A percentile compares a stretch with the other conserved stretches of the same genome.
Evolutionary conservation across 257 asterid species (phyloP).

Genomic region (Plantago ovata): DNA sequence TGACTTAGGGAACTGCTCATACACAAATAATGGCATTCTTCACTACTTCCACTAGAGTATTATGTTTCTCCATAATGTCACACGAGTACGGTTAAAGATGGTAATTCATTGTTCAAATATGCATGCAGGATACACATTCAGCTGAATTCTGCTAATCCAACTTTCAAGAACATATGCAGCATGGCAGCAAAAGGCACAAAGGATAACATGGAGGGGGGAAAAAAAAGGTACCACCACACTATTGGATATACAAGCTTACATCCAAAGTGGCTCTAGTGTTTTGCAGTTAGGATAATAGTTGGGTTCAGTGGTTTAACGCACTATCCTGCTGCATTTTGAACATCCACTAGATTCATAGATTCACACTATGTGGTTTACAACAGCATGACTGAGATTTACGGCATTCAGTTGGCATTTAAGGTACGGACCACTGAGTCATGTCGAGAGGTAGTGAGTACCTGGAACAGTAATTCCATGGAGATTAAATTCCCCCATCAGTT

Average conservation of each 20-base stretch:
- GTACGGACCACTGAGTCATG: not conserved
- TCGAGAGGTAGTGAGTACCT: conserved; percentile 45
- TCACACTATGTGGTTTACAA: not conserved
- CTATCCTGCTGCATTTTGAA: too few relatives aligned
- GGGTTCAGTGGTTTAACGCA: too few relatives aligned
- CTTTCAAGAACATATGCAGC: not conserved
- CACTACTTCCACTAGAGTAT: not conserved
- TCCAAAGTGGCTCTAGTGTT: too few relatives aligned
- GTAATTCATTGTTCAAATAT: not conserved
- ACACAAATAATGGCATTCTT: not conserved
- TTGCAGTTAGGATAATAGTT: too few relatives aligned
- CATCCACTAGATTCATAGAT: not conserved
- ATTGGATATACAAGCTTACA: too few relatives aligned
- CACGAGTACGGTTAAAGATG: not conserved
- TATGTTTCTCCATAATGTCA: conserved; percentile 7
- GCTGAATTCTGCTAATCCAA: not conserved
- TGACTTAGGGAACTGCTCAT: conserved; percentile 3
- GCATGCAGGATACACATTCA: not conserved
- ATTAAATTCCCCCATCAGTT: conserved; percentile 91
- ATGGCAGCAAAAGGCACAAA: not conserved
- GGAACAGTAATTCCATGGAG: conserved; percentile 97
- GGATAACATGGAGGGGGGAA: not conserved
- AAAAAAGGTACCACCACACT: too few relatives aligned
- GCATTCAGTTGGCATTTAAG: too few relatives aligned
- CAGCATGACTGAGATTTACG: not conserved